Evolutionary conservation across 2,329 filamentous ascomycete genomes (phyloP).

Genomic region (Incumbomyces delicatus): DNA sequence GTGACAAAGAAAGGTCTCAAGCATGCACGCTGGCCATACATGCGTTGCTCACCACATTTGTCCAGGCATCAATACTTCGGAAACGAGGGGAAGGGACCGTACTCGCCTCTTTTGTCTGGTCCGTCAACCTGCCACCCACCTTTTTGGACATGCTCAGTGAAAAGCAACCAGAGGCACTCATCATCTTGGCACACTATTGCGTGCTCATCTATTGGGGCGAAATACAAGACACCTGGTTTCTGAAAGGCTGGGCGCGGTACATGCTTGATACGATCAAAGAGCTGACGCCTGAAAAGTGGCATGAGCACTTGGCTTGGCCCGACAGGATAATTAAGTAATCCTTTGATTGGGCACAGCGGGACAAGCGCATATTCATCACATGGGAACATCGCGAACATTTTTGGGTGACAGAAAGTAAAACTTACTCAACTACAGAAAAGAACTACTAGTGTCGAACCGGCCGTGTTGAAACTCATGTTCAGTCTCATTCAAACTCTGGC

Average conservation of each 20-base stretch:
- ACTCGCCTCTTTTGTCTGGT: slow-evolving; percentile 28
- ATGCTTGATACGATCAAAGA: slow-evolving; percentile 23
- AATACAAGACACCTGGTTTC: slow-evolving; percentile 23
- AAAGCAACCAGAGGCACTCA: slow-evolving; percentile 27
- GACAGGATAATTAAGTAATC: slow-evolving; percentile 10
- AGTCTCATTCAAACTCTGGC: no score
- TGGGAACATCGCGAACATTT: no score
- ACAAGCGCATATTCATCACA: no score
- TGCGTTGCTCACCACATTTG: slow-evolving; percentile 24
- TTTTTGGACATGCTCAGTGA: slow-evolving; percentile 30
- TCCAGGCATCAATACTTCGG: slow-evolving; percentile 22
- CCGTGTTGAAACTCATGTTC: no score
- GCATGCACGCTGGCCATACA: slow-evolving; percentile 24
- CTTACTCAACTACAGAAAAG: no score
- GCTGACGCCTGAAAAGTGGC: slow-evolving; percentile 21
- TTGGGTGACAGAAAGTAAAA: no score
- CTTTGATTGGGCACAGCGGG: no score
- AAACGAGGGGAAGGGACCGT: slow-evolving; percentile 21
- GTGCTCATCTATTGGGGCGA: slow-evolving; percentile 23
- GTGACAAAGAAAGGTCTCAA: slow-evolving; percentile 20
- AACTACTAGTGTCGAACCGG: no score
- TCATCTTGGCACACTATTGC: slow-evolving; percentile 25
- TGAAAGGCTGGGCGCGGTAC: slow-evolving; percentile 23
- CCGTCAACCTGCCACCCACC: slow-evolving; percentile 25
- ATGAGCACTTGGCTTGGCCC: slow-evolving; percentile 23